Base-by-base conservation (phyloP, 495 filamentous ascomycete genomes). In the Penicillium mononematosum region DNA sequence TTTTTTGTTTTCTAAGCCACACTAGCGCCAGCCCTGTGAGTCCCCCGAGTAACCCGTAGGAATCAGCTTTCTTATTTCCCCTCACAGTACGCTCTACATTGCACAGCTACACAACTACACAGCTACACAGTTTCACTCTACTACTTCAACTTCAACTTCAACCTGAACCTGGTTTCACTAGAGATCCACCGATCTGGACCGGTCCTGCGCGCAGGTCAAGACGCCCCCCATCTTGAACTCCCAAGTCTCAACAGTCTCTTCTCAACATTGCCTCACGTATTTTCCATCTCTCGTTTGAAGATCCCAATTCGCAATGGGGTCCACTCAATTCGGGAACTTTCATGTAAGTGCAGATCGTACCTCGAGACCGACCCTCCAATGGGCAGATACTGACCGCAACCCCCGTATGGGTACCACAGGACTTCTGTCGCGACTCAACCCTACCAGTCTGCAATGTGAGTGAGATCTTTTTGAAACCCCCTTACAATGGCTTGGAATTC, bases 361-460 rank as follows among this genome's bases (percentile, higher is more conserved):
- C 50, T 58, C 43, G 41, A 56, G 50, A 52, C 49, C 44, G 41
- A 12, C 27, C 45, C 14, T 24, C 48, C 34, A 56, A 58, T 54
- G 10, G 31, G 29, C 25, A 46, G 44, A 57, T 46, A 55, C 59
- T 74, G 49, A 71, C 58, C 66, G 52, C 59, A 61, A 22, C 16
- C 38, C 34, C 34, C 55, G 19, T 22, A 27, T 34, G 49, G 45
- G 49, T 65, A 49, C 62, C 59, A 71, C 64, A 96, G 89, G 78
- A 94, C 76, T 96, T 99, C 71, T 99, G 94, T 85, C 88, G 89
- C 65, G 91, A 96, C 78, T 92, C 92, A 60, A 97, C 93, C 59
- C 80, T 99, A 67, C 94, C 94, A 60, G 84, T 96, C 61, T 97
- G 92, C 84, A 96, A 96, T 83, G 93, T 98, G 83, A 59, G 93